These are phyloP conservation scores for Phytophthora kernoviae DNA, from an alignment of 352 stramenopile species.

Conservation along the genomic window DNA sequence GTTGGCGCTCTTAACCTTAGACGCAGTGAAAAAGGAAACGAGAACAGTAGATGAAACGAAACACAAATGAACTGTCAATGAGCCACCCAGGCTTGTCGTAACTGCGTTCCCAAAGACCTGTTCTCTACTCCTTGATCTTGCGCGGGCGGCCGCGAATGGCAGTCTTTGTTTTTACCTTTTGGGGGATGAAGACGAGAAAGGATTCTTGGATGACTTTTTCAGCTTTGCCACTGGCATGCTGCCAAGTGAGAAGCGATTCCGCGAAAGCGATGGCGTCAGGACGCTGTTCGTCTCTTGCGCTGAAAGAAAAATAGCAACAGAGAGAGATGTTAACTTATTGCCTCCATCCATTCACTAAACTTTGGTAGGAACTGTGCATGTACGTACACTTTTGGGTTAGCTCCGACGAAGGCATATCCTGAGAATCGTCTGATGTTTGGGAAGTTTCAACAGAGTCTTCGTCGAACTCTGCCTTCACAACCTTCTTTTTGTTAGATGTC, in stretches of 20 bases:
- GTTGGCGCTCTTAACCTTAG: slow-evolving; percentile 5
- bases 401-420: slow-evolving; percentile 54
- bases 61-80: slow-evolving; percentile 16
- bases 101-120: background rate
- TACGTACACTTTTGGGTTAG: slow-evolving; percentile 58
- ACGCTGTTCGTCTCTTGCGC: slow-evolving; percentile 69
- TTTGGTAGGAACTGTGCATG: no score
- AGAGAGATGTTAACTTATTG: slow-evolving; percentile 10
- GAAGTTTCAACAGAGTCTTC: slow-evolving; percentile 36
- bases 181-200: slow-evolving; percentile 47
- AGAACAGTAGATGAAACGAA: slow-evolving; percentile 15
- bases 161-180: slow-evolving; percentile 29
- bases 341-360: background rate
- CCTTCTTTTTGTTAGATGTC: slow-evolving; percentile 31
- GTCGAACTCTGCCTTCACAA: slow-evolving; percentile 21
- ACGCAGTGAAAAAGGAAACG: background rate
- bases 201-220: slow-evolving; percentile 84
- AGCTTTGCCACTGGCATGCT: slow-evolving; percentile 79
- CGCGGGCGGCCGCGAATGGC: slow-evolving; percentile 26
- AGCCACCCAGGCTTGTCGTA: background rate
- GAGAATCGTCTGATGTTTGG: slow-evolving; percentile 48
- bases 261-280: slow-evolving; percentile 57
- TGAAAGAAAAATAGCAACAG: slow-evolving; percentile 14
- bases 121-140: slow-evolving; percentile 41
- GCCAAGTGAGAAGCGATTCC: slow-evolving; percentile 79